Evolutionary conservation across 768 basidiomycete species (phyloP).

Genomic region (Mycena pura): DNA sequence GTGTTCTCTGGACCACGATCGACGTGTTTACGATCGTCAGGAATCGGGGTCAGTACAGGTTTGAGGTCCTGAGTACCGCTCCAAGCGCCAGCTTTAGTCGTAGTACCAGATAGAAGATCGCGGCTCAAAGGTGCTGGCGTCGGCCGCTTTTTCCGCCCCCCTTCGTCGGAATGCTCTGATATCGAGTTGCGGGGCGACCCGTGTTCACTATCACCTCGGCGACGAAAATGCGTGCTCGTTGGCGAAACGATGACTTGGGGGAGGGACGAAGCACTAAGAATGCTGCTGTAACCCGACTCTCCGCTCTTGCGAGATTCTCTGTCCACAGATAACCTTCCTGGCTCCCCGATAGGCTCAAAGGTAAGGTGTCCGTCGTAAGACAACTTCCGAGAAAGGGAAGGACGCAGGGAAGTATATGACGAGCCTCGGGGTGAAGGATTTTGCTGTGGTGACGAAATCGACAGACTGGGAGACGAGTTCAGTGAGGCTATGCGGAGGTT

Average conservation of each 20-base stretch:
- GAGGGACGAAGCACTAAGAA: constrained; percentile 44
- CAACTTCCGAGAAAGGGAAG: constrained; percentile 45
- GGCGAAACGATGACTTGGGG: constrained; percentile 46
- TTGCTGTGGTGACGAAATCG: constrained; percentile 28
- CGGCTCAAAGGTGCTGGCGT: constrained; percentile 14
- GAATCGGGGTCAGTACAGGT: constrained; percentile 11
- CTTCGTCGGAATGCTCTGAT: constrained; percentile 45
- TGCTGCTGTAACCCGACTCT: constrained; percentile 53
- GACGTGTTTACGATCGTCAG: constrained; percentile 1
- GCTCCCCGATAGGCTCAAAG: constrained; percentile 62
- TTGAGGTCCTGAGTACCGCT: background rate
- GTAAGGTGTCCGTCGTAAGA: constrained; percentile 59
- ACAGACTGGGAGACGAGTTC: constrained; percentile 27
- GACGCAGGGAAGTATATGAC: constrained; percentile 47
- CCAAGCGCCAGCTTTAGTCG: background rate
- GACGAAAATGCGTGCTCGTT: constrained; percentile 48
- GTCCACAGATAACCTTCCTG: constrained; percentile 54
- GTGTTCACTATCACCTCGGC: constrained; percentile 56
- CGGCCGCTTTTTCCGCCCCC: constrained; percentile 16
- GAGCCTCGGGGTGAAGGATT: constrained; percentile 34
- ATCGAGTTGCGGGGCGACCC: constrained; percentile 53
- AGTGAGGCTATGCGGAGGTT: constrained; percentile 15
- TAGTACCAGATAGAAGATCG: constrained; percentile 13
- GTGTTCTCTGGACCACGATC: too few species aligned
- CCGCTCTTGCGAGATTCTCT: constrained; percentile 50